Conservation (phyloP, 2,329 filamentous ascomycete genomes). For the Aspergillus sp. region DNA sequence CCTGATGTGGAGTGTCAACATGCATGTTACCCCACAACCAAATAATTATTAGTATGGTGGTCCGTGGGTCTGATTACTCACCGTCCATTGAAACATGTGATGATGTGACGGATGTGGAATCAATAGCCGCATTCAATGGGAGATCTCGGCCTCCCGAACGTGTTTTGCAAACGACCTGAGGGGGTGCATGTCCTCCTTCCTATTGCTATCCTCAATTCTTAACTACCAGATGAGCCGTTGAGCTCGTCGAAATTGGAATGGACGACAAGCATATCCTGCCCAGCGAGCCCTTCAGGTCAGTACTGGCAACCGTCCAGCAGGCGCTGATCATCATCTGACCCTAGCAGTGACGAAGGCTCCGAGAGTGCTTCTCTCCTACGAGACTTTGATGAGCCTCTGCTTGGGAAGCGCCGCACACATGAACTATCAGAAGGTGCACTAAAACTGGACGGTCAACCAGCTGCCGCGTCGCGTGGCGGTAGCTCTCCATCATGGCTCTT, state of each 20-base stretch:
- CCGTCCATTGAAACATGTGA: not conserved
- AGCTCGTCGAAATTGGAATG: constrained; percentile 10
- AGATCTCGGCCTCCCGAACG: not conserved
- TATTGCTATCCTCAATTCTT: not conserved
- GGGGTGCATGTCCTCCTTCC: not conserved
- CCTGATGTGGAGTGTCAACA: not conserved
- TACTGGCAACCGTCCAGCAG: not conserved
- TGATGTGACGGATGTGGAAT: not conserved
- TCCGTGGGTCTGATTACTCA: not conserved
- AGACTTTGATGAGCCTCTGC: constrained; percentile 3
- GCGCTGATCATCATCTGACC: not conserved
- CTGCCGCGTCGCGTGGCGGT: not conserved
- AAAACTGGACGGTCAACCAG: not conserved
- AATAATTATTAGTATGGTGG: not conserved
- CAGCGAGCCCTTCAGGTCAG: constrained; percentile 20
- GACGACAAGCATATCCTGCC: constrained; percentile 8
- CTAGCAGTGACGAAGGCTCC: constrained; percentile 12
- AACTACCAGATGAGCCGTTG: not conserved
- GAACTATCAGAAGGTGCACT: constrained; percentile 3
- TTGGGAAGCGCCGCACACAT: constrained; percentile 17
- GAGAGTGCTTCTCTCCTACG: constrained; percentile 16
- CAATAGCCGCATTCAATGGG: not conserved
- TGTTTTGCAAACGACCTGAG: not conserved
- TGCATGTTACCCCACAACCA: not conserved
- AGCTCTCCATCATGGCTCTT: constrained; percentile 13